Percentiles rank a stretch among this genome's conserved stretches.
phyloP scores from a whole-genome alignment of 768 basidiomycete genomes.

The Stropharia rugosoannulata region DNA sequence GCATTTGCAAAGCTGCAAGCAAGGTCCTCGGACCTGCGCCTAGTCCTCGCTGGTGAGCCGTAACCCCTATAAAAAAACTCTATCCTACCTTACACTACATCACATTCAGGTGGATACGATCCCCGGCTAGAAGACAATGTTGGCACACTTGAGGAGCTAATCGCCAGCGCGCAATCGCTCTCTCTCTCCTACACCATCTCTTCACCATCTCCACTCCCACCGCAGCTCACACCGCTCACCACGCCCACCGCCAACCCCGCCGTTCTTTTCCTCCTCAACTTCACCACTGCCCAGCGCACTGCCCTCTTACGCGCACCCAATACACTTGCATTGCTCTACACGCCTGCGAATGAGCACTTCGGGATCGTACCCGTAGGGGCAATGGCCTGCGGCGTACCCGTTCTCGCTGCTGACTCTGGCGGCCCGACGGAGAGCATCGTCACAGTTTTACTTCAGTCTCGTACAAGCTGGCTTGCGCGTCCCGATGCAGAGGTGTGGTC shows the following conservation, averaged over 20 bases:
- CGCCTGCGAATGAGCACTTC: constrained; percentile 94
- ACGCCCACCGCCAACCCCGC: constrained; percentile 47
- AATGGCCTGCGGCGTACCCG: constrained; percentile 89
- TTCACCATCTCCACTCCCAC: constrained; percentile 42
- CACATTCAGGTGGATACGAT: constrained; percentile 82
- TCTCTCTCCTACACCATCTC: constrained; percentile 60
- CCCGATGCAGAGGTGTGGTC: constrained; percentile 73
- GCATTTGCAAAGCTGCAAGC: constrained; percentile 63
- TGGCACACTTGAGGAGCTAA: constrained; percentile 59
- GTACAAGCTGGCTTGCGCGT: constrained; percentile 77
- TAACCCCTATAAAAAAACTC: not conserved
- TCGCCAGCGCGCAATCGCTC: constrained; percentile 52
- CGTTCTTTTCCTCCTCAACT: constrained; percentile 89
- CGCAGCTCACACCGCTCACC: constrained; percentile 31
- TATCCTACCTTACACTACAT: not conserved
- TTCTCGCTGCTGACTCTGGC: constrained; percentile 83
- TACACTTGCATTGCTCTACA: constrained; percentile 83
- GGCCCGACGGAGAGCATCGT: constrained; percentile 89
- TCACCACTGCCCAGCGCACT: constrained; percentile 80
- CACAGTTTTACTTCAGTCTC: constrained; percentile 28
- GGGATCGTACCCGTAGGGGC: constrained; percentile 96
- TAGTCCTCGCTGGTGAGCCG: constrained; percentile 74
- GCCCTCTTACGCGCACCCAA: constrained; percentile 68
- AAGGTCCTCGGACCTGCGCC: constrained; percentile 44
- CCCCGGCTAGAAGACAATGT: constrained; percentile 84